A percentile compares a stretch with the other conserved stretches of the same genome.
Evolutionary conservation across 2,329 filamentous ascomycete genomes (phyloP).

Genomic region (Colletotrichum aenigma): DNA sequence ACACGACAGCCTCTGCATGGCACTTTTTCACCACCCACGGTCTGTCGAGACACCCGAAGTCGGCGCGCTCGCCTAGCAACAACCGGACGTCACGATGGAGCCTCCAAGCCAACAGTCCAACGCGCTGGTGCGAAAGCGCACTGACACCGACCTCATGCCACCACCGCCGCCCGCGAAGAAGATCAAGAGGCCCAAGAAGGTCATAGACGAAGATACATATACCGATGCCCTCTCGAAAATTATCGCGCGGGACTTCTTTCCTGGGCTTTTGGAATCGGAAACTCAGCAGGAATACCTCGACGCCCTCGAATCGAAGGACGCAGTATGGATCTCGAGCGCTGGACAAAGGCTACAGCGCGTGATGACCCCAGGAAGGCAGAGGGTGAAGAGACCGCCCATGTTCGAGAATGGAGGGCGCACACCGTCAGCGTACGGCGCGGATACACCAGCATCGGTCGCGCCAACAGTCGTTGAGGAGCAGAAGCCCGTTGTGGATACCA

Average conservation of each 20-base stretch:
- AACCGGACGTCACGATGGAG: conserved; percentile 39
- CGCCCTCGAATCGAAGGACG: conserved; percentile 84
- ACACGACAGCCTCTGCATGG: neutral
- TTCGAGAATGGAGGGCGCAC: conserved; percentile 51
- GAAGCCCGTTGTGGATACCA: conserved; percentile 66
- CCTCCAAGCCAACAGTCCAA: conserved; percentile 43
- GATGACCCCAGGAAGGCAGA: conserved; percentile 75
- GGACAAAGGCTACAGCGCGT: conserved; percentile 73
- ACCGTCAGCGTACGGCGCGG: conserved; percentile 69
- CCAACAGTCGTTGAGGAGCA: conserved; percentile 39
- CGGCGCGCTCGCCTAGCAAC: neutral
- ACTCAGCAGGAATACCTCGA: conserved; percentile 92
- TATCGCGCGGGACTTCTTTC: conserved; percentile 96
- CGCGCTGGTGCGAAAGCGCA: conserved; percentile 71
- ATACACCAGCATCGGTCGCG: conserved; percentile 71
- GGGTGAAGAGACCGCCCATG: conserved; percentile 30
- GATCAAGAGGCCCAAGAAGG: conserved; percentile 86
- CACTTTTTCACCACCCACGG: neutral
- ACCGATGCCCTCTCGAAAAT: conserved; percentile 90
- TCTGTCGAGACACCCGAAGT: neutral
- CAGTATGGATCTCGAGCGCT: conserved; percentile 84
- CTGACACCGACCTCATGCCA: conserved; percentile 79
- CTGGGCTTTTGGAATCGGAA: conserved; percentile 83
- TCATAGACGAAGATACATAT: conserved; percentile 94
- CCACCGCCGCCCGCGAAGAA: conserved; percentile 85